Evolutionary conservation across 371 early-diverging fungal genomes (phyloP), one percentile per base, ranked within the genome.

Genomic region (Nematocida parisii): DNA sequence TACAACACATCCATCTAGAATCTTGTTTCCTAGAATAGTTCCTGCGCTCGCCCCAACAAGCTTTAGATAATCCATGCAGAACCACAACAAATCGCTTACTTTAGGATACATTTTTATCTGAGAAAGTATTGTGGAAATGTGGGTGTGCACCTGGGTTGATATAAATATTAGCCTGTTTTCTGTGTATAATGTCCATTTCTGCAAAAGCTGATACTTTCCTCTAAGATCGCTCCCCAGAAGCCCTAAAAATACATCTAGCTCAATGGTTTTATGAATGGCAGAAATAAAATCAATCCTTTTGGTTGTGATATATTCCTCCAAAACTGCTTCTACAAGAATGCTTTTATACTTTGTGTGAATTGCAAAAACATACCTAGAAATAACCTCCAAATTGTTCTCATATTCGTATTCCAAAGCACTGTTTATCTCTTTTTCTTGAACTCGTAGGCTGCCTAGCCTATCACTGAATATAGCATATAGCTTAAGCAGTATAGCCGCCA

Each of bases 51-150:
- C 6, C 6, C 22, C 6, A 45, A 42, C 5, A 6, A 18, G 7
- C 15, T 22, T 67, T 9, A 70, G 39, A 61, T 71, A 77, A 1
- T 24, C 57, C 6, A 45, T 5, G 20, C 74, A 22, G 39, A 77
- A 77, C 45, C 33, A 44, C 1, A 77, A 66, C 5, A 70, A 5
- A 9, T 39, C 42, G 9, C 27, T 70, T 56, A 57, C 42, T 70
- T 77, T 66, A 45, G 50, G 68, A 33, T 60, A 71, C 7, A n/a
- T 67, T 27, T 61, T 56, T 18, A 40, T 24, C 71, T 77, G 80
- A 5, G 47, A 5, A 15, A 77, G 24, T 58, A 77, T 33, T 18
- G 42, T 71, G 20, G 46, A 13, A 47, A 77, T 40, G 7, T 39
- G 44, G 4, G n/a, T 45, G 44, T 71, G 47, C 15, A 52, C 46